Conservation (phyloP, 2,329 filamentous ascomycete genomes). For the Xylariaceae sp. region DNA sequence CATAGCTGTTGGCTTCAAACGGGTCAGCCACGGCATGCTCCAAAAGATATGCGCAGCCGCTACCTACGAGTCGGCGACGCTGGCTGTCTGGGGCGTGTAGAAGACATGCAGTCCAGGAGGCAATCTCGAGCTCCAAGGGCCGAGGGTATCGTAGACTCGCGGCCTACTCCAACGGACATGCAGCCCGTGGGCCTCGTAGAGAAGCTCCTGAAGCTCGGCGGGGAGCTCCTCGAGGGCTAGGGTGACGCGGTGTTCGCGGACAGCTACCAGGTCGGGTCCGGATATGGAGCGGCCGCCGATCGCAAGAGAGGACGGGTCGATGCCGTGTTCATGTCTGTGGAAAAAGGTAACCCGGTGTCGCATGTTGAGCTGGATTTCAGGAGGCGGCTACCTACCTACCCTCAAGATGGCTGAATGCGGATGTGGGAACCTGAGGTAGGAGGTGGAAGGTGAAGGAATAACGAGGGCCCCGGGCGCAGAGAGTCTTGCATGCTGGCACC, state of each 20-base stretch:
- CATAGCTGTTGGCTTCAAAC: constrained; percentile 32
- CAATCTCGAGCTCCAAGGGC: constrained; percentile 70
- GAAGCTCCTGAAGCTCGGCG: constrained; percentile 55
- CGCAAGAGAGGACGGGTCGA: constrained; percentile 61
- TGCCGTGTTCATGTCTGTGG: constrained; percentile 57
- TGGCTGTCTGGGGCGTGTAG: constrained; percentile 54
- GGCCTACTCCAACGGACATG: constrained; percentile 75
- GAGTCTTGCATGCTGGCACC: too few relatives aligned
- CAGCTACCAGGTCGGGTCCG: constrained; percentile 56
- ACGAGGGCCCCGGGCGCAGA: too few relatives aligned
- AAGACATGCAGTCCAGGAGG: constrained; percentile 80
- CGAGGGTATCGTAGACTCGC: constrained; percentile 51
- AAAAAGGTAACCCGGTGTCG: constrained; percentile 77
- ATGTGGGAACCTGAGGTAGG: too few relatives aligned
- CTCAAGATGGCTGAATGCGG: not conserved
- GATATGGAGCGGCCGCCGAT: constrained; percentile 54
- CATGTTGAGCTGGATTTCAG: constrained; percentile 45
- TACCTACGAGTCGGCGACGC: constrained; percentile 26
- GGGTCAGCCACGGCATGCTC: constrained; percentile 9
- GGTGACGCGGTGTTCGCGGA: constrained; percentile 76
- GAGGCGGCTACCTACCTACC: not conserved
- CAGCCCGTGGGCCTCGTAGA: constrained; percentile 65
- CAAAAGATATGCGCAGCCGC: not conserved
- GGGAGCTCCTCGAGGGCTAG: constrained; percentile 71
- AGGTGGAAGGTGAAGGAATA: too few relatives aligned